Conservation (phyloP, 192 early-diverging fungal species). For the Coemansia sp. region DNA sequence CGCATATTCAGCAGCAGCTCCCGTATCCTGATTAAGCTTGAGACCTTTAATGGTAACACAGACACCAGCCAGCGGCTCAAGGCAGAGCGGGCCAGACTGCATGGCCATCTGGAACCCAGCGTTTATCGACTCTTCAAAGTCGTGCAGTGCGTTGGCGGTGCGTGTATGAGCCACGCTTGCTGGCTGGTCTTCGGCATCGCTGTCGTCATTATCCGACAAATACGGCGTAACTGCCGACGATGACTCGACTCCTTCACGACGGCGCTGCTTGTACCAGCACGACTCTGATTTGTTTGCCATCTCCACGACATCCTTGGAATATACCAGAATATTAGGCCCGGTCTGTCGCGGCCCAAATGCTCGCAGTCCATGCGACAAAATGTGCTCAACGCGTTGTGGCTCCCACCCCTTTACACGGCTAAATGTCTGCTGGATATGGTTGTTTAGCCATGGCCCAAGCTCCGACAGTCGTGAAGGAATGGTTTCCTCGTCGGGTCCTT, state of each 20-base stretch:
- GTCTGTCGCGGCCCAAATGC: conserved; percentile 36
- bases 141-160: conserved; percentile 45
- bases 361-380: conserved; percentile 20
- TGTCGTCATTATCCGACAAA: conserved; percentile 34
- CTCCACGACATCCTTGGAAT: conserved; percentile 29
- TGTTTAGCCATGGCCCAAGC: conserved; percentile 45
- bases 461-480: conserved; percentile 44
- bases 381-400: conserved; percentile 40
- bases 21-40: conserved; percentile 11
- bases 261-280: conserved; percentile 36
- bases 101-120: conserved; percentile 95
- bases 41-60: conserved; percentile 43
- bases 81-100: conserved; percentile 84
- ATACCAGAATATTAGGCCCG: conserved; percentile 49
- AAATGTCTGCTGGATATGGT: conserved; percentile 31
- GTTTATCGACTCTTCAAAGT: conserved; percentile 76
- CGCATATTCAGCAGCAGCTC: not conserved
- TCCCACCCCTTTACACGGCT: conserved; percentile 48
- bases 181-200: conserved; percentile 13
- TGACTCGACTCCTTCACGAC: conserved; percentile 3
- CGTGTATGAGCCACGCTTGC: conserved; percentile 6
- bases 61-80: conserved; percentile 88
- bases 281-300: conserved; percentile 16
- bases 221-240: conserved; percentile 33
- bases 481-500: conserved; percentile 19